Conservation (phyloP, 2,329 filamentous ascomycete genomes). For the Hypoxylon sp. region DNA sequence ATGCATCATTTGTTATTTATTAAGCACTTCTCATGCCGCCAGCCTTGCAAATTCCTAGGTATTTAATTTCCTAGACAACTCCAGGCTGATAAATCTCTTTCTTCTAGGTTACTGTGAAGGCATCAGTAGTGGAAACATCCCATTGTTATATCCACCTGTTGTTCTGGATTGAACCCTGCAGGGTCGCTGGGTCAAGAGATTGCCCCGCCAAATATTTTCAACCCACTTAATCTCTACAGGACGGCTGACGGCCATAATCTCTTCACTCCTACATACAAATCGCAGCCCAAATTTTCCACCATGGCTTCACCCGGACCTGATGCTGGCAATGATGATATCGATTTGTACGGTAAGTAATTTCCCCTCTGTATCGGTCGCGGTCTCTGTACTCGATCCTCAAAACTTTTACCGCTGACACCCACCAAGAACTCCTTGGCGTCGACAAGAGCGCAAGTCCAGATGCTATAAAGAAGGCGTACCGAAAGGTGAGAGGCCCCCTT, state of each 20-base stretch:
- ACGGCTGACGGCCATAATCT: slow-evolving; percentile 14
- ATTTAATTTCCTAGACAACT: background rate
- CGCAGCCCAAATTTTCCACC: slow-evolving; percentile 22
- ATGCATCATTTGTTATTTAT: slow-evolving; percentile 1
- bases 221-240: slow-evolving; percentile 35
- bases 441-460: slow-evolving; percentile 76
- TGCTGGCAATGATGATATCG: slow-evolving; percentile 59
- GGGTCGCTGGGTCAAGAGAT: slow-evolving; percentile 4
- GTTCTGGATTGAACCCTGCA: background rate
- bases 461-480: slow-evolving; percentile 95
- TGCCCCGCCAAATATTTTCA: slow-evolving; percentile 49
- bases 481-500: slow-evolving; percentile 72
- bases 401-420: slow-evolving; percentile 26
- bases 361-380: background rate
- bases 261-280: slow-evolving; percentile 15
- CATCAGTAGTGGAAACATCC: background rate
- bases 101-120: background rate
- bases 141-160: background rate
- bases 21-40: background rate
- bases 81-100: background rate
- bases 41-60: background rate
- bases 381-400: background rate
- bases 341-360: slow-evolving; percentile 64
- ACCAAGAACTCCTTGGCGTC: slow-evolving; percentile 81
- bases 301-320: slow-evolving; percentile 48